Evolutionary conservation across 371 early-diverging fungal genomes (phyloP), one percentile per base, ranked within the genome.

Genomic region (Mucor indicus): DNA sequence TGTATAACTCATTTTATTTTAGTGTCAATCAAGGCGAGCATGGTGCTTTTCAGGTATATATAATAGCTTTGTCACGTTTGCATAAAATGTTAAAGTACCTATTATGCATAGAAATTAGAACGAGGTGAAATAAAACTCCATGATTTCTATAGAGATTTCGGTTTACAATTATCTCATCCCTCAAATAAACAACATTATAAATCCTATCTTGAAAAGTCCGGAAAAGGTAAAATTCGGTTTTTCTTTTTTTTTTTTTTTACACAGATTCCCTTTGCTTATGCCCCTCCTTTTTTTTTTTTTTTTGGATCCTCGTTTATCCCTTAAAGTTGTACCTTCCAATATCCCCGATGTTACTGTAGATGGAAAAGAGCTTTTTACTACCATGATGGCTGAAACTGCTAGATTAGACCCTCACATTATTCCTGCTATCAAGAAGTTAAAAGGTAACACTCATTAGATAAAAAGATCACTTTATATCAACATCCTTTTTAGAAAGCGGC

Each of bases 351-450:
- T 76, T 55, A 24, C 49, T 23, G 64, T 91, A 20, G 74, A 88
- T 63, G 90, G 88, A 25, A 54, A 73, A 31, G 82, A 63, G 35
- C 72, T 91, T 23, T 90, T 89, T 55, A 62, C 47, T 4, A 60
- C 55, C 11, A 91, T 91, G 89, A 88, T 91, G 89, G 53, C 72
- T 11, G 79, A 84, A 56, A 71, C 86, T 0, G 48, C 64, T 29
- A 59, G 59, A 12, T 64, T 79, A 3, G 78, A 87, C 45, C 67
- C 63, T 1, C 41, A 57, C 16, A 69, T 90, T 16, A 69, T 84
- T 4, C 57, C 69, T 8, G 84, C 86, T 4, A 70, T 89, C 12
- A 62, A 76, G 19, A 59, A 67, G 43, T 59, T 91, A 11, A 67
- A 66, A 57, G 72, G 70, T 64, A 49, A 2, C 9, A 9, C 31